Conservation (phyloP, 2,329 filamentous ascomycete genomes). For the Monosporascus sp. region DNA sequence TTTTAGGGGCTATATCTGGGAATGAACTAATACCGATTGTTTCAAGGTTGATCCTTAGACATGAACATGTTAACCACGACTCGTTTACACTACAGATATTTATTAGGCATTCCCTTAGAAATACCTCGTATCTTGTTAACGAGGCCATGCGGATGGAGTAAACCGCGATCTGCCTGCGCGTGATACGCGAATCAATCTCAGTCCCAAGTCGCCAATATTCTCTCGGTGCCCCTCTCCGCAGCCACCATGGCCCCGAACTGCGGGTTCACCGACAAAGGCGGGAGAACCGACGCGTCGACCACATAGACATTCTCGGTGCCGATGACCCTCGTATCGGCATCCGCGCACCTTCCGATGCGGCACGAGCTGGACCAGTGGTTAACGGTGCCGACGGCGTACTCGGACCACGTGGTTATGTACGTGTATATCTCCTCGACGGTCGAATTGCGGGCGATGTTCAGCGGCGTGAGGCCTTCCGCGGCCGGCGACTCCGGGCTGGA, state of each 20-base stretch:
- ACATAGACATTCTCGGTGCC: slow-evolving; percentile 47
- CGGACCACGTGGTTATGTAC: slow-evolving; percentile 43
- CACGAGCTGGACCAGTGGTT: slow-evolving; percentile 51
- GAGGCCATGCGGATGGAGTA: too few relatives aligned
- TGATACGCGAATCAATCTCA: not conserved
- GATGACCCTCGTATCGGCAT: slow-evolving; percentile 38
- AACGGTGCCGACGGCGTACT: slow-evolving; percentile 43
- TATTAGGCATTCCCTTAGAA: too few relatives aligned
- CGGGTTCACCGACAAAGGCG: slow-evolving; percentile 48
- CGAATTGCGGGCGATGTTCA: slow-evolving; percentile 41
- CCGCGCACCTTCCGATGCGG: slow-evolving; percentile 43
- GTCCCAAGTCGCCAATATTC: slow-evolving; percentile 30
- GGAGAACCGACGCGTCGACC: slow-evolving; percentile 43
- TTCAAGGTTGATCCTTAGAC: too few relatives aligned
- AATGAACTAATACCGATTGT: too few relatives aligned
- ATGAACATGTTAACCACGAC: too few relatives aligned
- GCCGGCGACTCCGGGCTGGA: slow-evolving; percentile 24
- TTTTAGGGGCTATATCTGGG: too few relatives aligned
- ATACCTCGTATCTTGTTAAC: too few relatives aligned
- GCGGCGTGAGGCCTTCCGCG: slow-evolving; percentile 33
- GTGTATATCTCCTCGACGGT: slow-evolving; percentile 40
- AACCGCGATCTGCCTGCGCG: too few relatives aligned
- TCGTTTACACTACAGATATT: too few relatives aligned
- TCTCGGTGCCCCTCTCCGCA: slow-evolving; percentile 44
- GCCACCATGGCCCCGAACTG: slow-evolving; percentile 50